Evolutionary conservation across 2,329 filamentous ascomycete species (phyloP).

Genomic region (Plectosphaerella sp.): DNA sequence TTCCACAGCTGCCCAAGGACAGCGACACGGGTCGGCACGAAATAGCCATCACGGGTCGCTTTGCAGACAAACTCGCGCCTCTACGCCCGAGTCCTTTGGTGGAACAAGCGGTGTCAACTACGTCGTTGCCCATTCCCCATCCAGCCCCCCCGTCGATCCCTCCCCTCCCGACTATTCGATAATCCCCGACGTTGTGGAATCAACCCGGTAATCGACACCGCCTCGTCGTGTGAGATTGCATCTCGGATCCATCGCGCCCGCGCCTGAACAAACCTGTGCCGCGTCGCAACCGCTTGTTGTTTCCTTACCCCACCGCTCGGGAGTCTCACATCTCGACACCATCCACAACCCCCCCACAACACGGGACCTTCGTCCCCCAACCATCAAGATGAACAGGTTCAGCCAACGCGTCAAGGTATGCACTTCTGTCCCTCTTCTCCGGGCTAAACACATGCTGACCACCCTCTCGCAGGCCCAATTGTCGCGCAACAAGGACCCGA

Average conservation of each 20-base stretch:
- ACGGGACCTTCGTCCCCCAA: conserved; percentile 4
- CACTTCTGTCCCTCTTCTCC: conserved; percentile 5
- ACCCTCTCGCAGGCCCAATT: conserved; percentile 61
- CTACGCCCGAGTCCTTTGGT: too few species aligned
- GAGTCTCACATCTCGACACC: not conserved
- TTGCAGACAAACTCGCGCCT: too few species aligned
- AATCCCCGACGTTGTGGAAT: too few species aligned
- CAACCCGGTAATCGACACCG: too few species aligned
- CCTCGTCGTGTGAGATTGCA: not conserved
- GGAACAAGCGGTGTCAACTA: too few species aligned
- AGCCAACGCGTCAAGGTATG: conserved; percentile 59
- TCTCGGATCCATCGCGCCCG: not conserved
- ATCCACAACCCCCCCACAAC: conserved; percentile 7
- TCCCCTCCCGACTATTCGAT: not conserved
- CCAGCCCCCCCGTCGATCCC: not conserved
- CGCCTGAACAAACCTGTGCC: not conserved
- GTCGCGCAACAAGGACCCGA: conserved; percentile 81
- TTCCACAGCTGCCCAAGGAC: too few species aligned
- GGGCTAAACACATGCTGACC: conserved; percentile 33
- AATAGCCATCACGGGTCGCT: too few species aligned
- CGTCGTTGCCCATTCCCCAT: not conserved
- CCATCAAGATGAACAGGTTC: conserved; percentile 86
- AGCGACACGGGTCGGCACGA: too few species aligned
- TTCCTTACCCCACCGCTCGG: conserved; percentile 1
- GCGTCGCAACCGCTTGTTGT: not conserved